Evolutionary conservation across 2,329 filamentous ascomycete species (phyloP).

Genomic region (Talaromyces sp.): DNA sequence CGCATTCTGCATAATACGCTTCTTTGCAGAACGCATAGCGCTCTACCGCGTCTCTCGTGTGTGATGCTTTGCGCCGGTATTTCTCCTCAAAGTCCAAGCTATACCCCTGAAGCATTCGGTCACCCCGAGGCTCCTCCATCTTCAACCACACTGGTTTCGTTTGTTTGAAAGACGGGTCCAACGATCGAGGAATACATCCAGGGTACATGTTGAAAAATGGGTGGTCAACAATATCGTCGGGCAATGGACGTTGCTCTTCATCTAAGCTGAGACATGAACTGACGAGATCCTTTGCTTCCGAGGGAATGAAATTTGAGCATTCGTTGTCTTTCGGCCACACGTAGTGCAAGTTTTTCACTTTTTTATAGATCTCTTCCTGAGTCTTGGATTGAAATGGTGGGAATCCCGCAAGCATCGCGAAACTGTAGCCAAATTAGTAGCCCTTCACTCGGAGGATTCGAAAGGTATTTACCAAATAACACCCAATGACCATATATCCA

Average conservation of each 20-base stretch:
- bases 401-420: conserved; percentile 93
- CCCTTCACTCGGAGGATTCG: background rate
- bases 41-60: conserved; percentile 30
- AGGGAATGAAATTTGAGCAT: conserved; percentile 40
- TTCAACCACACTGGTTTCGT: conserved; percentile 39
- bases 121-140: conserved; percentile 40
- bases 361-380: conserved; percentile 47
- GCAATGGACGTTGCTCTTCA: conserved; percentile 43
- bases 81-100: conserved; percentile 38
- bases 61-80: conserved; percentile 28
- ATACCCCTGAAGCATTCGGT: conserved; percentile 37
- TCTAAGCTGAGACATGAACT: conserved; percentile 42
- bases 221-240: conserved; percentile 46
- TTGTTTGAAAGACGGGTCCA: conserved; percentile 35
- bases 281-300: conserved; percentile 45
- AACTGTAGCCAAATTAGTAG: conserved; percentile 46
- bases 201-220: conserved; percentile 46
- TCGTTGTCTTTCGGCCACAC: conserved; percentile 43
- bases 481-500: conserved; percentile 96
- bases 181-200: conserved; percentile 40
- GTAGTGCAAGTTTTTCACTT: conserved; percentile 43
- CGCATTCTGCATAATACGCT: conserved; percentile 40
- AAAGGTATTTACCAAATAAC: conserved; percentile 76
- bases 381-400: conserved; percentile 84
- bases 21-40: conserved; percentile 35